A percentile compares a stretch with the other conserved stretches of the same genome.
Conservation (phyloP, 805 yeast species). For the Wickerhamomyces chambardii region DNA sequence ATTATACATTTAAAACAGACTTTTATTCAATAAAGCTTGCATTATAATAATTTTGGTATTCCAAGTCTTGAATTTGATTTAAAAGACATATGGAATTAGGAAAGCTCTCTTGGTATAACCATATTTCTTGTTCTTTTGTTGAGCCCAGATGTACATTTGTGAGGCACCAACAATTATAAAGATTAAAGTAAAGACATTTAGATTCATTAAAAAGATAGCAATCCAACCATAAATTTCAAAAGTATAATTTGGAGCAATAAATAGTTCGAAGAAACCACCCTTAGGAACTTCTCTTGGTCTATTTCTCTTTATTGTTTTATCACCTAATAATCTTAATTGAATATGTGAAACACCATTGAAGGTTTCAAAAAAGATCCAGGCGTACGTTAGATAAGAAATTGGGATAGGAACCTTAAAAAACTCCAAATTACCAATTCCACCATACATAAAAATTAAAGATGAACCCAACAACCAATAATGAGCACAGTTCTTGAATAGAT, state of each 20-base stretch:
- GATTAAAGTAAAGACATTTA: constrained; percentile 68
- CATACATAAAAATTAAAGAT: constrained; percentile 37
- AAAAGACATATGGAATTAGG: constrained; percentile 67
- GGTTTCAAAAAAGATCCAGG: constrained; percentile 43
- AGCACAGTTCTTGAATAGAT: constrained; percentile 78
- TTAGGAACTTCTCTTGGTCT: constrained; percentile 35
- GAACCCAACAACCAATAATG: constrained; percentile 96
- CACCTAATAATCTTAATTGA: constrained; percentile 46
- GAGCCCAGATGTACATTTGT: constrained; percentile 93
- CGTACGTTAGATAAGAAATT: constrained; percentile 20
- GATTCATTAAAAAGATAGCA: constrained; percentile 56
- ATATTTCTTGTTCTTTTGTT: constrained; percentile 74
- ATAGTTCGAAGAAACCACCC: constrained; percentile 75
- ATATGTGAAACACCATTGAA: constrained; percentile 70
- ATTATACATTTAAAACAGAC: too few relatives aligned
- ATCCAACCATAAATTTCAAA: constrained; percentile 81
- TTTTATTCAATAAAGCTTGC: too few relatives aligned
- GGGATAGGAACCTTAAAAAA: constrained; percentile 45
- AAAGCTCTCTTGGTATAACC: constrained; percentile 66
- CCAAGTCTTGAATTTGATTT: too few relatives aligned
- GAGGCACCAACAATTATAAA: constrained; percentile 63
- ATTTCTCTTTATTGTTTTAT: constrained; percentile 22
- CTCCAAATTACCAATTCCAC: constrained; percentile 51
- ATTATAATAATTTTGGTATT: too few relatives aligned
- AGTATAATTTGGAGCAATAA: constrained; percentile 92